Evolutionary conservation across 768 basidiomycete genomes (phyloP), one percentile per base, ranked within the genome.

Genomic region (Mycena venus): DNA sequence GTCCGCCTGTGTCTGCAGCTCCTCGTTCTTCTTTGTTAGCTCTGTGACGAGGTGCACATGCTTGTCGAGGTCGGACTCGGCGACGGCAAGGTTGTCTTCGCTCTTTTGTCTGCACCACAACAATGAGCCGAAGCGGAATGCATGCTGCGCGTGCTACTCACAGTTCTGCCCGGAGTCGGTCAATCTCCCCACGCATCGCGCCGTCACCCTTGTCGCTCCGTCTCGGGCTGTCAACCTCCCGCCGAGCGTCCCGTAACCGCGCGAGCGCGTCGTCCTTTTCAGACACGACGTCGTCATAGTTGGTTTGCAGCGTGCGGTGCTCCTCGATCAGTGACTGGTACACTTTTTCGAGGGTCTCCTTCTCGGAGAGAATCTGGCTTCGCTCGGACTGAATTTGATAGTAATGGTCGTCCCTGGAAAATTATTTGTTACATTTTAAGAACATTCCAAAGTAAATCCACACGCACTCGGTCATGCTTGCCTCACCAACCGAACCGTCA

Each of bases 11-110:
- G 80, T 84, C 81, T 95, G 94, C 25, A 98, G 86, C 40, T 99
- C 96, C 59, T 96, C 95, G 25, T 94, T 90, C 80, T 91, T 94
- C 77, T 90, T 90, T 4, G 91, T 94, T 75, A 98, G 85, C 27
- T 96, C 96, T 1, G 90, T 87, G 9, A 95, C 90, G 4, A 92
- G 72, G 44, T 79, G 84, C 0, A 90, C 92, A 75, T 95, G 94
- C 79, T 93, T 96, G 77, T 97, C 96, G 3, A 98, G 86, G 73
- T 96, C 95, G 0, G 91, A 87, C 80, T 98, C 96, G 3, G 94
- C 88, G 80, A 94, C 88, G 21, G 92, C 93, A 21, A 99, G 88
- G 79, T 95, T 95, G 72, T 99, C 97, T 84, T 98, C 97, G 79
- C 95, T 96, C 88, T 95, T 98, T 85, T 95, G 94, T 77, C 96